Evolutionary conservation across 768 basidiomycete genomes (phyloP), one percentile per base, ranked within the genome.

Genomic region (Leccinum barrowsii): DNA sequence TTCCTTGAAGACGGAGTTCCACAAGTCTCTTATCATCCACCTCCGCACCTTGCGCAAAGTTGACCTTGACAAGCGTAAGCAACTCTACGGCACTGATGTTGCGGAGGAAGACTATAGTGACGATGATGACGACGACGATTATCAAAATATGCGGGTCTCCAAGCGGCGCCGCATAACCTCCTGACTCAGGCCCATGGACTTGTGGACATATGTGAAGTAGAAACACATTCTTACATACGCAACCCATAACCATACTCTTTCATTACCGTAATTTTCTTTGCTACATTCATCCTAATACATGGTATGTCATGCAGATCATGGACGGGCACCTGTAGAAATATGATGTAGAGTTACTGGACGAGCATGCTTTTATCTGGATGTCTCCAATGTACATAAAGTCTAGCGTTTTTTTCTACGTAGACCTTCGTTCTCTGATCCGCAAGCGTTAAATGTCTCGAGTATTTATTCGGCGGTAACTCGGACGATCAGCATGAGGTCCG

Each of bases 1-100:
- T 46, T 51, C 34, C 28, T 5, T 40, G 53, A 34, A 91, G 89
- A 86, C 76, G 63, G 86, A 88, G 28, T 91, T 91, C 64, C 77
- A 86, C 64, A 89, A 82, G 67, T 82, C 83, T 4, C 72, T 91
- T 51, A 74, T 79, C 10, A 55, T 72, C n/a, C 78, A 82, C 59
- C 76, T 91, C 50, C 82, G 85, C 17, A 74, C 78, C 28, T 69
- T 91, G 58, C 86, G 87, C 34, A 85, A 84, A 68, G 64, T 79
- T 11, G 87, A 87, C 65, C 73, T 76, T 51, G 79, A 80, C 50
- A 78, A 81, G 60, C 80, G 81, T 22, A 74, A 75, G 55, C 73
- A 74, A 48, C 66, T 76, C 32, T 78, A 79, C 52, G 76, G 77
- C 3, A 70, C 73, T 19, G 77, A 77, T 44, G 75, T 72, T 55